These are phyloP conservation scores for Trichothecium sympodiale DNA, from an alignment of 2,329 filamentous ascomycete species.

Conservation along the genomic window DNA sequence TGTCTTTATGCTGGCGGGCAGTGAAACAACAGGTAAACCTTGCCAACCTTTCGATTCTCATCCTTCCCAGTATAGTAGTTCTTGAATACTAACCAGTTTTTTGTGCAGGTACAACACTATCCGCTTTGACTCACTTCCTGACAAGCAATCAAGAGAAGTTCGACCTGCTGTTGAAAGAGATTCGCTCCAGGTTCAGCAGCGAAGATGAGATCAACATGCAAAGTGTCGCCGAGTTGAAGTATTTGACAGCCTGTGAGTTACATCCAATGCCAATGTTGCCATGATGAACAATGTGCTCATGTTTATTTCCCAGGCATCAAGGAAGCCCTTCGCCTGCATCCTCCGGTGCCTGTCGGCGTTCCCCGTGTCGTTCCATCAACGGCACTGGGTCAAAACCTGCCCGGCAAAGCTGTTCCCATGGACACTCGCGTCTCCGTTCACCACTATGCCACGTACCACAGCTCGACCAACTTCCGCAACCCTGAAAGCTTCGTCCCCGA, in stretches of 20 bases:
- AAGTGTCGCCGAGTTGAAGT: slow-evolving; percentile 7
- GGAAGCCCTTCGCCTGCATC: too few species aligned
- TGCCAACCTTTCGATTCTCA: too few species aligned
- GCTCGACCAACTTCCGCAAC: slow-evolving; percentile 17
- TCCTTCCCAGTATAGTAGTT: too few species aligned
- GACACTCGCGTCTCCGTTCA: slow-evolving; percentile 20
- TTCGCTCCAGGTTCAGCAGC: slow-evolving; percentile 6
- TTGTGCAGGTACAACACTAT: slow-evolving; percentile 10
- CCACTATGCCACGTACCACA: slow-evolving; percentile 21
- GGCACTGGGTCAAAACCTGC: too few species aligned
- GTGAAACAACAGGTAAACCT: slow-evolving; percentile 17
- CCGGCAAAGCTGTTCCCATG: too few species aligned
- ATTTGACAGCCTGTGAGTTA: slow-evolving; percentile 17
- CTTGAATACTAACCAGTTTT: too few species aligned
- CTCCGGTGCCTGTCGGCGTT: too few species aligned
- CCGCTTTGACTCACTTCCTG: slow-evolving; percentile 16
- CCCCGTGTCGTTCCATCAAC: too few species aligned
- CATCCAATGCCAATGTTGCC: too few species aligned
- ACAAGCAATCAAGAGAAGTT: slow-evolving; percentile 16
- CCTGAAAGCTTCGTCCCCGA: slow-evolving; percentile 25
- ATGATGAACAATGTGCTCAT: too few species aligned
- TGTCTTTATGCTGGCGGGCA: slow-evolving; percentile 15
- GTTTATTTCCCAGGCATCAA: too few species aligned
- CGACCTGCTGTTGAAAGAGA: slow-evolving; percentile 22
- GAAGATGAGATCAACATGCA: slow-evolving; percentile 7